These are phyloP conservation scores for Colletotrichum phormii DNA, from an alignment of 2,329 filamentous ascomycete genomes.

Conservation along the genomic window DNA sequence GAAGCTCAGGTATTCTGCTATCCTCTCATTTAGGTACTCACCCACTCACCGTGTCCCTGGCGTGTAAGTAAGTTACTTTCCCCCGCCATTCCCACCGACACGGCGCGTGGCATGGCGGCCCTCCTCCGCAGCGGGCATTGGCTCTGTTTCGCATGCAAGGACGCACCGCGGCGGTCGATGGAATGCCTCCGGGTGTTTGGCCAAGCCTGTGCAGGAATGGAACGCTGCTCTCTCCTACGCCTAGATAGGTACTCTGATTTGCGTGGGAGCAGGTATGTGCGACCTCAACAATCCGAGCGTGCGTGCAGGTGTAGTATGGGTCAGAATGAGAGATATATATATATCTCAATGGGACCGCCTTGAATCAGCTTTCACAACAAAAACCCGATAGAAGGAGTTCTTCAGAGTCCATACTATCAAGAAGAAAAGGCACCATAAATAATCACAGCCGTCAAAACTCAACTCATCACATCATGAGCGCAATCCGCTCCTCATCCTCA, in stretches of 20 bases:
- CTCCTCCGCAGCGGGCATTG: conserved; percentile 17
- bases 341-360: not conserved
- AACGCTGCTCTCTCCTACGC: no score
- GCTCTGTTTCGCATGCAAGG: conserved; percentile 29
- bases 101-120: conserved; percentile 14
- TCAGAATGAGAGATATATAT: not conserved
- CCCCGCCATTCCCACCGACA: conserved; percentile 29
- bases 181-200: conserved; percentile 23
- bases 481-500: conserved; percentile 34
- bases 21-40: not conserved
- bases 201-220: conserved; percentile 20
- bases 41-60: not conserved
- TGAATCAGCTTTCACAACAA: not conserved
- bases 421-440: not conserved
- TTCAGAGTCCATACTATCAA: not conserved
- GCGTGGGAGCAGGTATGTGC: conserved; percentile 14
- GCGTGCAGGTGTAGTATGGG: not conserved
- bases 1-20: not conserved
- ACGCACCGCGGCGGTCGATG: conserved; percentile 5
- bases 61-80: not conserved
- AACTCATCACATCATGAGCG: conserved; percentile 14
- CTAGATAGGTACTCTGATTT: not conserved
- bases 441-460: no score
- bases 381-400: not conserved
- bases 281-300: conserved; percentile 22